These are phyloP conservation scores for Phytophthora tubulina DNA, from an alignment of 352 stramenopile species.

Conservation along the genomic window DNA sequence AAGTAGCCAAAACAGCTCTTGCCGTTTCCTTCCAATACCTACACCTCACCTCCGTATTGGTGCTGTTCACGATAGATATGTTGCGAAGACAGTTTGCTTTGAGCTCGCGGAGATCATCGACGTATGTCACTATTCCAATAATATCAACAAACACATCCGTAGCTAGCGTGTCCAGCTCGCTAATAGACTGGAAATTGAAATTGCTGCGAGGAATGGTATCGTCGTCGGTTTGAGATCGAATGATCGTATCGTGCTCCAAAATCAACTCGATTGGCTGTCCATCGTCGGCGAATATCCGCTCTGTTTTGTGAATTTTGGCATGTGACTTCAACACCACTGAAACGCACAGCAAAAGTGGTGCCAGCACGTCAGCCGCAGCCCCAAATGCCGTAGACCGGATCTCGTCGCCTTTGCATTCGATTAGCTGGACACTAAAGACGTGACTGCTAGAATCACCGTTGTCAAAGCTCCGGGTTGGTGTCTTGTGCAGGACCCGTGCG, in stretches of 20 bases:
- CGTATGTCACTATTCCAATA: neutral
- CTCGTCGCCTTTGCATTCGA: neutral
- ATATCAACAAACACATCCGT: neutral
- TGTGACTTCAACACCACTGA: neutral
- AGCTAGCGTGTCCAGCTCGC: neutral
- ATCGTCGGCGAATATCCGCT: constrained; percentile 1
- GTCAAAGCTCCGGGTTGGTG: neutral
- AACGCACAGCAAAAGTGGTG: neutral
- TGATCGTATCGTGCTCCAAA: constrained; percentile 3
- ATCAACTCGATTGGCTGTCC: neutral
- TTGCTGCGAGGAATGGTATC: constrained; percentile 5
- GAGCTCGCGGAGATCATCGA: neutral
- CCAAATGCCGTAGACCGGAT: neutral
- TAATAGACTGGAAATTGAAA: constrained; percentile 5
- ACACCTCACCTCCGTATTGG: constrained; percentile 6
- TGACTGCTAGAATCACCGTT: neutral
- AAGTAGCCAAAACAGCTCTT: neutral
- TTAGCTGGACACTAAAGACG: constrained; percentile 2
- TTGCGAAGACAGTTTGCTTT: neutral
- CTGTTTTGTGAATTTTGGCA: neutral
- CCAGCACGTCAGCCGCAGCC: neutral
- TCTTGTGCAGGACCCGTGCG: constrained; percentile 1
- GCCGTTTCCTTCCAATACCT: neutral
- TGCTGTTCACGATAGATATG: neutral
- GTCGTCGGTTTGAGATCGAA: constrained; percentile 4